Percentiles rank a stretch among this genome's conserved stretches.
Conservation (phyloP, 78 protist genomes). For the Dictyostelium capitatum region DNA sequence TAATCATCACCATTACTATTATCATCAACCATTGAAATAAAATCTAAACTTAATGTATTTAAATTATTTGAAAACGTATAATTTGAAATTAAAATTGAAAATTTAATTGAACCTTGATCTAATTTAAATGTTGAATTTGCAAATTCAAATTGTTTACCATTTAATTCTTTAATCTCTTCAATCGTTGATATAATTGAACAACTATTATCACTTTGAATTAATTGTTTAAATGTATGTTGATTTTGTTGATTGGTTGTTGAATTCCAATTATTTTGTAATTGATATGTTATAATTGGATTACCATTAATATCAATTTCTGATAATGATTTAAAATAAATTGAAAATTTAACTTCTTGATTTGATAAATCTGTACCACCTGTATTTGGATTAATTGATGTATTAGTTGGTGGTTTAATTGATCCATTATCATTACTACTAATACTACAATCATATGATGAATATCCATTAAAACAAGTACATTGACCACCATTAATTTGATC, state of each 20-base stretch:
- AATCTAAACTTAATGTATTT: background rate
- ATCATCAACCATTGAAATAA: background rate
- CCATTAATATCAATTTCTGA: background rate
- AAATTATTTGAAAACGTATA: background rate
- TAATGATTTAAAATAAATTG: background rate
- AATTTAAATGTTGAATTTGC: background rate
- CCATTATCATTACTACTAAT: background rate
- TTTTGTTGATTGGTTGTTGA: background rate
- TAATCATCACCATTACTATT: background rate
- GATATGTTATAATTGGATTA: background rate
- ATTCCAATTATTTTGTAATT: background rate
- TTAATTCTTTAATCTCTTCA: background rate
- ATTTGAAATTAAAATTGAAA: background rate
- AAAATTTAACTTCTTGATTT: background rate
- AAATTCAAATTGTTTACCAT: background rate
- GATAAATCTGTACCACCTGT: background rate
- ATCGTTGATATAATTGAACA: background rate
- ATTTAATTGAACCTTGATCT: background rate
- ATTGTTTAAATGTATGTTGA: background rate
- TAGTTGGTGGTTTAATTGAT: background rate
- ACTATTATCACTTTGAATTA: background rate
- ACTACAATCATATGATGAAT: background rate
- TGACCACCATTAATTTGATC: background rate
- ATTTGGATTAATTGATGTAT: background rate
- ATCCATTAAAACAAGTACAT: conserved; percentile 9